Evolutionary conservation across 148 eudicot species (phyloP), one percentile per base, ranked within the genome.

Genomic region (Rhododendron simsii): DNA sequence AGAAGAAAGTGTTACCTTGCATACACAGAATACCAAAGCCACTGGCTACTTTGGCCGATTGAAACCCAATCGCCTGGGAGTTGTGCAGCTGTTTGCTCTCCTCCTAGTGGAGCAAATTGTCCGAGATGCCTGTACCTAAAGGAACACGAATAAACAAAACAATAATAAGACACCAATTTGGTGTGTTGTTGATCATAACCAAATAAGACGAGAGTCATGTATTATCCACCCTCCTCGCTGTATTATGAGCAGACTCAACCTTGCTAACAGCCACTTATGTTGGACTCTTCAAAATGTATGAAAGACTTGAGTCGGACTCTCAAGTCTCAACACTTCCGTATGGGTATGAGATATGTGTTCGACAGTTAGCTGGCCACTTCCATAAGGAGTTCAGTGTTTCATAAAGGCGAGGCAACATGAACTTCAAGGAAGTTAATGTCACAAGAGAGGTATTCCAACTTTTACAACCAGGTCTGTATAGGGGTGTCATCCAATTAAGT

Each of bases 41-140:
- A 88, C 86, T 88, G 88, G 28, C 80, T 53, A 84, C 87, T 86
- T 16, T 55, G 88, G 8, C 90, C 90, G 75, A 89, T 86, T 57
- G 88, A 86, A 80, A 89, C 85, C 90, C 88, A 86, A 50, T 89
- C 90, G 28, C 90, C 86, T 18, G 90, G 88, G 39, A 89, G 88
- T 63, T 89, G 87, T 61, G 85, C 83, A 74, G 90, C 90, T 11
- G 90, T 81, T 76, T 86, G 88, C 55, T 86, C 90, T 84, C 88
- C 90, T 7, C 90, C 90, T n/a, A 89, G 81, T 1, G 88, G 90
- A 86, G 88, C 88, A 86, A 89, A 89, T 89, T 89, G 90, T 16
- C 90, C 90, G 0, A 86, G 35, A 84, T 89, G 88, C 87, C 84
- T 86, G 82, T 86, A 89, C 83, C 88, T 89, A 14, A 71, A 71